Evolutionary conservation across 768 basidiomycete genomes (phyloP), one percentile per base, ranked within the genome.

Genomic region (Lactarius indigo): DNA sequence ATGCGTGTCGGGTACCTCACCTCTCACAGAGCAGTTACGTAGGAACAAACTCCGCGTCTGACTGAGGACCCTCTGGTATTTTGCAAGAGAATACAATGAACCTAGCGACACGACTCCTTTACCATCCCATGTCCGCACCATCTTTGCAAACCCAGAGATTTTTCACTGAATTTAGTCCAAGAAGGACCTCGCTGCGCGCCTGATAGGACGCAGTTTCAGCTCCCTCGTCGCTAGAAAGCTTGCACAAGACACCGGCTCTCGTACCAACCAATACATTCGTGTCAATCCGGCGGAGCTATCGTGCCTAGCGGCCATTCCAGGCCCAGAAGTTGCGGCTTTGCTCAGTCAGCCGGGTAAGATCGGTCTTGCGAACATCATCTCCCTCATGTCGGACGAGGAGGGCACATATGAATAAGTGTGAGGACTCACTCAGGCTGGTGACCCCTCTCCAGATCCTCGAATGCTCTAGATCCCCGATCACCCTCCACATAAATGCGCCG

Each of bases 401-500:
- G 35, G 12, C 42, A 57, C 41, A 42, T 23, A 13, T 18, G 5
- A 30, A 28, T n/a, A 39, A 52, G 41, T 10, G 26, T 18, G 39
- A 85, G 35, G 20, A 17, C 91, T 78, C 73, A 90, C n/a, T n/a
- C n/a, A n/a, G n/a, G n/a, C 92, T 81, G 67, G 94, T 77, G 39
- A 87, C 77, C 69, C 86, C 82, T 66, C 73, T 72, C 78, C 94
- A 91, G 65, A 94, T 86, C 71, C 80, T 81, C 23, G 80, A 79
- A 17, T 92, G 90, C 10, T 80, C 76, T 69, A 82, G 78, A 71
- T 44, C 42, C 92, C 92, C 23, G 80, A 79, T 1, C 41, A 13
- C 92, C 90, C 10, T 80, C 76, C 70, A 83, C 73, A 95, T 91
- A 75, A 90, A 88, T 5, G 81, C 94, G 23, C 89, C 90, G 41